Percentiles rank a stretch among this genome's conserved stretches.
These are phyloP conservation scores for Mariannaea sp. DNA, from an alignment of 2,329 filamentous ascomycete species.

Conservation along the genomic window DNA sequence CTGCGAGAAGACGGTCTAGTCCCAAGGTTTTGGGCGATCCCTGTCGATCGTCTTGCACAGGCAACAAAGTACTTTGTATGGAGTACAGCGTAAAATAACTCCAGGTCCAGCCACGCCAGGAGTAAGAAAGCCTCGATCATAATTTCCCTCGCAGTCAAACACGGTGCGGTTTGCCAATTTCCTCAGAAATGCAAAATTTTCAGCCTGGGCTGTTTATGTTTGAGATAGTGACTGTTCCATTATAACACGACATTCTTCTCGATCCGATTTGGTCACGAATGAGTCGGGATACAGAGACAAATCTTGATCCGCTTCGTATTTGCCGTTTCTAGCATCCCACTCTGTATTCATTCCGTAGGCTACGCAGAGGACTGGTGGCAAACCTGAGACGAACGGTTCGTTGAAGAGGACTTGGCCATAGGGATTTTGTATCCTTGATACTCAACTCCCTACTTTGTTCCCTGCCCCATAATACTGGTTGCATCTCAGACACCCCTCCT, in stretches of 20 bases:
- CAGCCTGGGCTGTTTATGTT: constrained; percentile 1
- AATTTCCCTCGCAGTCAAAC: too few species aligned
- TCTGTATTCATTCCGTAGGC: background rate
- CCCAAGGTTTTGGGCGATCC: too few species aligned
- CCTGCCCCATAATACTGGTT: constrained; percentile 13
- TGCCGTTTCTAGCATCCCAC: constrained; percentile 31
- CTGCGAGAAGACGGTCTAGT: too few species aligned
- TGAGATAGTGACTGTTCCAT: background rate
- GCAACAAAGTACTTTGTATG: too few species aligned
- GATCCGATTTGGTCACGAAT: constrained; percentile 16
- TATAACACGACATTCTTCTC: background rate
- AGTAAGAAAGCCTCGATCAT: too few species aligned
- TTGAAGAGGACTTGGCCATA: constrained; percentile 10
- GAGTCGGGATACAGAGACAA: constrained; percentile 16
- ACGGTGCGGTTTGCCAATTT: background rate
- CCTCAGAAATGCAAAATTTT: background rate
- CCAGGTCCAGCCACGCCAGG: too few species aligned
- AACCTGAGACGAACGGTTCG: background rate
- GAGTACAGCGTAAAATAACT: too few species aligned
- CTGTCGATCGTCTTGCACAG: too few species aligned
- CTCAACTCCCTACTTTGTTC: constrained; percentile 3
- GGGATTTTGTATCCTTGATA: constrained; percentile 22
- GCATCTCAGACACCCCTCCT: constrained; percentile 3
- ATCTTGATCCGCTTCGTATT: constrained; percentile 31
- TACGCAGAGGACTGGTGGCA: background rate